phyloP scores from a whole-genome alignment of 768 basidiomycete genomes.

The Lyophyllum decastes region DNA sequence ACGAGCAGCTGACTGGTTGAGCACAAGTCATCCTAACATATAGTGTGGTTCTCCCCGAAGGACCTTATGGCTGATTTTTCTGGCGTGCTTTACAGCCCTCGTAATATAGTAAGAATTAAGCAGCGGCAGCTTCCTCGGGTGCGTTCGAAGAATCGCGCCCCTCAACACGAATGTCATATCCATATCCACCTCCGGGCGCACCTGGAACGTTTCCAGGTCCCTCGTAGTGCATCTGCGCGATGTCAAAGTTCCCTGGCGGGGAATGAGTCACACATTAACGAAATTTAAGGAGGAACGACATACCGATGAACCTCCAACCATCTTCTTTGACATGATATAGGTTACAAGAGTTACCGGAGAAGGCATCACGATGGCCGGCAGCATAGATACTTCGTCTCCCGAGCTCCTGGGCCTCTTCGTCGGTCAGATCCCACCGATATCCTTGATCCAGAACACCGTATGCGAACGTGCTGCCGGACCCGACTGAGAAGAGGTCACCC shows the following conservation, averaged over 20 bases:
- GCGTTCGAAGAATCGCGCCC: slow-evolving; percentile 56
- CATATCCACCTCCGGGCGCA: slow-evolving; percentile 69
- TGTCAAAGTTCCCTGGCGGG: slow-evolving; percentile 83
- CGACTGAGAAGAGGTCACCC: slow-evolving; percentile 98
- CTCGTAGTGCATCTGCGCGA: slow-evolving; percentile 89
- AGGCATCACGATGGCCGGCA: slow-evolving; percentile 95
- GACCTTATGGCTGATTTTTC: background rate
- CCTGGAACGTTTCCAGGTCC: slow-evolving; percentile 73
- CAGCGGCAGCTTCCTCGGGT: slow-evolving; percentile 31
- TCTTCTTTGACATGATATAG: slow-evolving; percentile 93
- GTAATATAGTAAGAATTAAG: slow-evolving; percentile 6
- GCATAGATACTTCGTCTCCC: slow-evolving; percentile 94
- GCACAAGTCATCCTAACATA: too few relatives aligned
- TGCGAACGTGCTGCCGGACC: slow-evolving; percentile 98
- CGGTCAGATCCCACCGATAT: slow-evolving; percentile 89
- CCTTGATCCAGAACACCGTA: slow-evolving; percentile 98
- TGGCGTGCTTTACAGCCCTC: slow-evolving; percentile 15
- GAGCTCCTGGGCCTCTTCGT: slow-evolving; percentile 93
- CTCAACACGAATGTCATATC: slow-evolving; percentile 72
- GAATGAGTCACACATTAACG: slow-evolving; percentile 5
- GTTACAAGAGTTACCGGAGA: slow-evolving; percentile 95
- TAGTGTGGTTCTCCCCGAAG: background rate
- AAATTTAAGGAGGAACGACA: slow-evolving; percentile 22
- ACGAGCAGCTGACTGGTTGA: too few relatives aligned
- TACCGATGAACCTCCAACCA: slow-evolving; percentile 96